Base-by-base conservation (phyloP, 768 basidiomycete genomes). In the Kwoniella dendrophila region DNA sequence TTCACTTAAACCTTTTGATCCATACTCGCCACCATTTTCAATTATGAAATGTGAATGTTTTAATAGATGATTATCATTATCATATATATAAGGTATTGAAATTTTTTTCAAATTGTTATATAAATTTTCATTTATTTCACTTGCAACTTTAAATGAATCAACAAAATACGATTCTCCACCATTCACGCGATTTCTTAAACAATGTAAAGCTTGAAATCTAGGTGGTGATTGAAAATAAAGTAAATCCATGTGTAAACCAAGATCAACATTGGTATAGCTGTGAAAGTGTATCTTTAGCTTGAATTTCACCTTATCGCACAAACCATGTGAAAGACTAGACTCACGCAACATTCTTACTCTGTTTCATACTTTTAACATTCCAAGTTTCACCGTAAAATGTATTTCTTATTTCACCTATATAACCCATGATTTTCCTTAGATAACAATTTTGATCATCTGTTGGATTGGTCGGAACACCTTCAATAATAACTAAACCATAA, bases 241-340 rank as follows among this genome's bases (percentile, higher is more conserved):
- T 0, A 98, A 81, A 80, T 98, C 95, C 89, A 91, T 90, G 72
- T 97, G 94, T 22, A 94, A 75, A 0, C 88, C 94, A 8, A 99
- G 82, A 68, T 90, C 84, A 26, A 96, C 82, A 76, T 92, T 87
- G 12, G 95, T 99, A 76, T 96, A 97, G 14, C 60, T 62, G n/a
- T 33, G 12, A 53, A 16, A 14, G 12, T 20, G 20, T 18, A 30
- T 33, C 34, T 29, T 11, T 34, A 3, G 27, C 4, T 34, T n/a
- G 20, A 33, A 45, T 45, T 45, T 20, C 8, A 45, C 24, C 8
- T 36, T 36, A 8, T 36, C 16, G 34, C 34, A 36, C 16, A 36
- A 8, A 16, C 16, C 7, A 8, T 36, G 34, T 7, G n/a, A n/a
- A n/a, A n/a, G 34, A 36, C 34, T 8, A 36, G 16, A 62, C 60